Percentiles rank a stretch among this genome's conserved stretches.
Evolutionary conservation across 208 protist genomes (phyloP).

Genomic region (Borovskyia barvae): DNA sequence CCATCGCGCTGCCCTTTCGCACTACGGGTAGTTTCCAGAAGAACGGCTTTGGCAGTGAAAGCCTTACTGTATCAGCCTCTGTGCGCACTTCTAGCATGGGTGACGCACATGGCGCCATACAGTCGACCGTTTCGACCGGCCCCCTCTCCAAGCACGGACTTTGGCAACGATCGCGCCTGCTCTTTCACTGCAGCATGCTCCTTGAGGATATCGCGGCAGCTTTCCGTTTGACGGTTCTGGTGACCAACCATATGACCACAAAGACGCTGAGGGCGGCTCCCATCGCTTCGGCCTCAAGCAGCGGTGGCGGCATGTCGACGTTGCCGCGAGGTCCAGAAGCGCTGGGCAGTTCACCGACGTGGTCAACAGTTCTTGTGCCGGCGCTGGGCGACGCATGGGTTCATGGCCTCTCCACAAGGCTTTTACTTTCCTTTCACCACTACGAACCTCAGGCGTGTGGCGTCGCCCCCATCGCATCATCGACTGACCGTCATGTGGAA

Average conservation of each 20-base stretch:
- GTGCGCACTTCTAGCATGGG: not conserved
- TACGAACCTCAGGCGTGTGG: conserved; percentile 19
- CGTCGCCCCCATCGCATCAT: not conserved
- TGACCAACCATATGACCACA: conserved; percentile 89
- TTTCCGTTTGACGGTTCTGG: conserved; percentile 54
- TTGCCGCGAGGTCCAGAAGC: not conserved
- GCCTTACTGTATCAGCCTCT: not conserved
- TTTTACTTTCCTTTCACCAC: conserved; percentile 74
- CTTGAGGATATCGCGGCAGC: conserved; percentile 46
- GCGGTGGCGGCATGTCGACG: not conserved
- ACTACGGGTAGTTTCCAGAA: conserved; percentile 13
- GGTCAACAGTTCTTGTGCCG: conserved; percentile 41
- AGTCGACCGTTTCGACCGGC: not conserved
- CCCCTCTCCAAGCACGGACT: conserved; percentile 7
- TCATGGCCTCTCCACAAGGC: conserved; percentile 39
- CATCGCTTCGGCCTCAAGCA: not conserved
- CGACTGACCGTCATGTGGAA: not conserved
- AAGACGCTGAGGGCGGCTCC: conserved; percentile 6
- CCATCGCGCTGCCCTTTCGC: conserved; percentile 84
- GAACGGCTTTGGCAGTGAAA: not conserved
- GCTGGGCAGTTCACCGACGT: not conserved
- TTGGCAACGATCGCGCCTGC: conserved; percentile 52
- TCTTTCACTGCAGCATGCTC: conserved; percentile 56
- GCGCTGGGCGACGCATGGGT: conserved; percentile 78
- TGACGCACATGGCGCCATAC: not conserved